Base-by-base conservation (phyloP, 2,329 filamentous ascomycete species). In the Cladorrhinum sp. region DNA sequence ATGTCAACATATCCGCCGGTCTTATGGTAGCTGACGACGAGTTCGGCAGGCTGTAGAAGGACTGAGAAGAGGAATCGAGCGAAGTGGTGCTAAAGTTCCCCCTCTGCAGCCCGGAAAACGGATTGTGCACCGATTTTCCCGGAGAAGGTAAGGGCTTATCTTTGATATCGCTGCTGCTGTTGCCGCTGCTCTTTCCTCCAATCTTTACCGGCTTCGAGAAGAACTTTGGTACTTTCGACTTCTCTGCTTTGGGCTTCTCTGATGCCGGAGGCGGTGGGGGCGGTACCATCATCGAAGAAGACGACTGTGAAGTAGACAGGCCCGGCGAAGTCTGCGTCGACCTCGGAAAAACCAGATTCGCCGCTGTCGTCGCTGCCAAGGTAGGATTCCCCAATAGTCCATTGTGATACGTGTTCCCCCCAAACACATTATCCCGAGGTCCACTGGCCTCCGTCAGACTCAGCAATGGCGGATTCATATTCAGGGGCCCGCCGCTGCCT, bases 131-230 rank as follows among this genome's bases (percentile, higher is more conserved):
- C 64, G 89, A 84, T 75, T 89, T 90, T 65, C 86, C 85, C 1
- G 90, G 90, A 64, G 89, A 92, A 1, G 89, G 88, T 23, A 91
- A 73, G 1, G 87, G 82, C 66, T 88, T 87, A 18, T 87, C 81
- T 69, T 86, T 88, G 6, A 80, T 66, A 9, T 91, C 88, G 36
- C 85, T 21, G n/a, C 39, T 57, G 6, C 20, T 46, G 39, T 85
- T 16, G 36, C 36, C 16, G 36, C 36, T 42, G 5, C 16, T 82
- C 71, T 89, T 91, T 60, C 86, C 85, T 55, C 84, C 83, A 67
- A 92, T 90, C 75, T 88, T 92, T 70, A 89, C 88, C 0, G 89
- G 89, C 55, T 90, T 84, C 6, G 88, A 91, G 71, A 93, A 93
- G 26, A 94, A 80, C 77, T 94, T 94, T 72, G 54, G 54, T 1